A percentile compares a stretch with the other conserved stretches of the same genome.
phyloP scores from a whole-genome alignment of 768 basidiomycete genomes.

The Phlebiopsis flavidoalba region DNA sequence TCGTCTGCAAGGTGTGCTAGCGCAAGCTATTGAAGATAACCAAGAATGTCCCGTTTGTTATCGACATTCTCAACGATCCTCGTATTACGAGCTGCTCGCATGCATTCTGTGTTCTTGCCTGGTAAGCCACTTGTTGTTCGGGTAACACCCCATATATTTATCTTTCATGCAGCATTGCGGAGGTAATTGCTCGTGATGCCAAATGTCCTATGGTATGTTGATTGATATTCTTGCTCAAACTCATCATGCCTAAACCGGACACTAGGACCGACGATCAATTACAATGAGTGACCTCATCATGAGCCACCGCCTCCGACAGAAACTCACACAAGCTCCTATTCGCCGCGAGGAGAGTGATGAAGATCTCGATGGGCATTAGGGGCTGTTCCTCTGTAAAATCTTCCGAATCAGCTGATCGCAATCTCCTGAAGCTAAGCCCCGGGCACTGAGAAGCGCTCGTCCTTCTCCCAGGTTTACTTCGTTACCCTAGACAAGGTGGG shows the following conservation, averaged over 20 bases:
- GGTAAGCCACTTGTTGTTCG: constrained; percentile 33
- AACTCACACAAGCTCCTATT: constrained; percentile 58
- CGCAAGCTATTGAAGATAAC: constrained; percentile 69
- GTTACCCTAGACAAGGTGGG: too few relatives aligned
- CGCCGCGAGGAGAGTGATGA: constrained; percentile 28
- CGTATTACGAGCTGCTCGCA: constrained; percentile 74
- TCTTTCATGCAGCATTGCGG: constrained; percentile 48
- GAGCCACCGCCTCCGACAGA: constrained; percentile 58
- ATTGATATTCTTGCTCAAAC: constrained; percentile 27
- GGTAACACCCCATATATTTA: not conserved
- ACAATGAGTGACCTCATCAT: constrained; percentile 48
- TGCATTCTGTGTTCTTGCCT: constrained; percentile 64
- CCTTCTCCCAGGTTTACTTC: too few relatives aligned
- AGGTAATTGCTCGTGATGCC: constrained; percentile 64
- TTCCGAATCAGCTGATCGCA: constrained; percentile 75
- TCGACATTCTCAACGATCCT: constrained; percentile 52
- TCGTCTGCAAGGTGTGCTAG: constrained; percentile 52
- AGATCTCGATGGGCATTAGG: constrained; percentile 27
- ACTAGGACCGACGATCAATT: constrained; percentile 57
- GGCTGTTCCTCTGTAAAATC: constrained; percentile 78
- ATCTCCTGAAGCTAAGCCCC: constrained; percentile 66
- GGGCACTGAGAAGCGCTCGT: constrained; percentile 2
- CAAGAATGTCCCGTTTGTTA: constrained; percentile 84
- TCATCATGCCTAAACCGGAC: not conserved
- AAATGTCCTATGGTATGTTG: constrained; percentile 63